Evolutionary conservation across 306 rosid genomes (phyloP).

Genomic region (Begonia masoniana): DNA sequence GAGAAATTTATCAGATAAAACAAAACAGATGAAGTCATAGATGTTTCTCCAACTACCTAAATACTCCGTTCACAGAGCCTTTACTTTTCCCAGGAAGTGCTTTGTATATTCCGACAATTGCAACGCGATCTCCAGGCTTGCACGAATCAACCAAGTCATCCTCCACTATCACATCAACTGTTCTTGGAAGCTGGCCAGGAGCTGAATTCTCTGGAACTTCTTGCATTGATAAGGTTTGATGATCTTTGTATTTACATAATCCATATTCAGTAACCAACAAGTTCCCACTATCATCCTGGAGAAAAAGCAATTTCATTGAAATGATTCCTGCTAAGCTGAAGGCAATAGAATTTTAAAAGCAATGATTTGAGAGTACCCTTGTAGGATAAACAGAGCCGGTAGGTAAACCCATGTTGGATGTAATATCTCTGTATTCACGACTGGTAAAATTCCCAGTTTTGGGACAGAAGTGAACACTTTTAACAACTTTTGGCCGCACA

Average conservation of each 20-base stretch:
- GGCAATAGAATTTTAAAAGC: conserved; percentile 9
- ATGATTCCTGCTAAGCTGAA: background rate
- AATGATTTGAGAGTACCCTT: conserved; percentile 51
- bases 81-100: conserved; percentile 87
- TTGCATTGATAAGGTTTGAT: conserved; percentile 88
- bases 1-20: background rate
- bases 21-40: background rate
- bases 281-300: conserved; percentile 86
- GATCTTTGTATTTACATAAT: conserved; percentile 89
- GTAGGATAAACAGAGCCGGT: conserved; percentile 96
- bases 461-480: conserved; percentile 95
- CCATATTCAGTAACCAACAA: conserved; percentile 93
- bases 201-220: conserved; percentile 99
- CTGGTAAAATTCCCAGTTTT: conserved; percentile 49
- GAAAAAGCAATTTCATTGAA: conserved; percentile 2
- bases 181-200: conserved; percentile 98
- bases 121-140: conserved; percentile 98
- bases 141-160: conserved; percentile 94
- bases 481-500: conserved; percentile 96
- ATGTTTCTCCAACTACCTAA: conserved; percentile 47
- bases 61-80: conserved; percentile 90
- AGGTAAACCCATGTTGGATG: conserved; percentile 90
- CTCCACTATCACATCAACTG: conserved; percentile 82
- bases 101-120: conserved; percentile 81
- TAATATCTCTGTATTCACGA: conserved; percentile 91